phyloP scores from a whole-genome alignment of 1,139 yeast species.

The Pneumocystis carinii region DNA sequence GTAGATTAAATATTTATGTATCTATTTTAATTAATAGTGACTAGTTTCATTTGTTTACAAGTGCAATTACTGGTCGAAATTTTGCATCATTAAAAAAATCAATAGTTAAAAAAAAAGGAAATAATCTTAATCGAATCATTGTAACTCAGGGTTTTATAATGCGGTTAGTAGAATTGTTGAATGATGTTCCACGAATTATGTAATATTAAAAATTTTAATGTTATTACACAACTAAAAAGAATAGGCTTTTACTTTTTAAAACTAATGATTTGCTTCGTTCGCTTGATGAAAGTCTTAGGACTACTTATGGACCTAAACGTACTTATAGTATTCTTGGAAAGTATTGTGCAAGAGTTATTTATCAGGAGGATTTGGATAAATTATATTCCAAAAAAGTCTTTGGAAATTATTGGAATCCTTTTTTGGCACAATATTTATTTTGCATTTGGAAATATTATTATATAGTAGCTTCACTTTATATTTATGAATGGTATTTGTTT shows the following conservation, averaged over 20 bases:
- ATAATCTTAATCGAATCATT: constrained; percentile 54
- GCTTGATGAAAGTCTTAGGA: constrained; percentile 66
- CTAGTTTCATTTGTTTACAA: constrained; percentile 66
- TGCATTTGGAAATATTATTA: background rate
- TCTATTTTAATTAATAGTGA: constrained; percentile 20
- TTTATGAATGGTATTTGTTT: background rate
- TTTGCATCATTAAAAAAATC: constrained; percentile 34
- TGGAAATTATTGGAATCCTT: background rate
- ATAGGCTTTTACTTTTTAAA: constrained; percentile 53
- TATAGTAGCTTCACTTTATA: background rate
- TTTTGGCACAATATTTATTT: background rate
- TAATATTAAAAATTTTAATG: background rate
- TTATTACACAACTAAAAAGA: background rate
- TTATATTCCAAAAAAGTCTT: background rate
- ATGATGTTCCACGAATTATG: constrained; percentile 73
- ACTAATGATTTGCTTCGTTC: constrained; percentile 88
- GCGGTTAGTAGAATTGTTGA: constrained; percentile 64
- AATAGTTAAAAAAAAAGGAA: constrained; percentile 30
- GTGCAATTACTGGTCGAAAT: constrained; percentile 89
- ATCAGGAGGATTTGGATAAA: constrained; percentile 33
- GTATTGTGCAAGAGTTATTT: constrained; percentile 73
- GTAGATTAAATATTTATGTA: background rate
- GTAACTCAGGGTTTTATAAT: constrained; percentile 46
- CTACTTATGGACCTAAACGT: constrained; percentile 77
- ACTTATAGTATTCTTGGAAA: constrained; percentile 79